Evolutionary conservation across 768 basidiomycete species (phyloP).

Genomic region (Pleurotus sapidus): DNA sequence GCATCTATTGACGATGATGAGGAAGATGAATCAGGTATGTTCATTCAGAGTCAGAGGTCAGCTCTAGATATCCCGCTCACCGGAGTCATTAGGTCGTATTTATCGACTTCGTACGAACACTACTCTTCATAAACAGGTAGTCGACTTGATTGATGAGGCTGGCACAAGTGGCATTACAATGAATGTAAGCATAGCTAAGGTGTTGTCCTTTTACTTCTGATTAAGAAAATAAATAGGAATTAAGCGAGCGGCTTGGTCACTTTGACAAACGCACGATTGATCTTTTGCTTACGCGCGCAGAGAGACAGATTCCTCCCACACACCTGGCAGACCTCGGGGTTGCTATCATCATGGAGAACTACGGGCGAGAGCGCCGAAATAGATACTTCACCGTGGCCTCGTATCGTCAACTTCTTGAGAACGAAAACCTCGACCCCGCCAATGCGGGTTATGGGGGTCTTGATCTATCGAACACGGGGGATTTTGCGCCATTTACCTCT

Average conservation of each 20-base stretch:
- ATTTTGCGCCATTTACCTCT: conserved; percentile 43
- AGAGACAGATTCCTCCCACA: conserved; percentile 58
- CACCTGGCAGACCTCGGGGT: conserved; percentile 75
- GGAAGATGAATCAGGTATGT: conserved; percentile 35
- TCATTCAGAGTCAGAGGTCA: background rate
- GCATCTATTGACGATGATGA: conserved; percentile 32
- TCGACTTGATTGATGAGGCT: conserved; percentile 68
- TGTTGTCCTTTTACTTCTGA: background rate
- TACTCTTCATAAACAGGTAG: conserved; percentile 76
- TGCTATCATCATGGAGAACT: conserved; percentile 73
- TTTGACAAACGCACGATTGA: conserved; percentile 85
- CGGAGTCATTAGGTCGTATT: conserved; percentile 22
- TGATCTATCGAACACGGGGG: conserved; percentile 50
- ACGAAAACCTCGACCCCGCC: conserved; percentile 61
- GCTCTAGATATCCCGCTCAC: too few species aligned
- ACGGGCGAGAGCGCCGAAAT: conserved; percentile 83
- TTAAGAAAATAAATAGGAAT: conserved; percentile 41
- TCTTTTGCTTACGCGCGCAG: conserved; percentile 69
- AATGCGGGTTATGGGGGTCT: conserved; percentile 39
- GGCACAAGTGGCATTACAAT: conserved; percentile 71
- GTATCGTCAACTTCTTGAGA: conserved; percentile 59
- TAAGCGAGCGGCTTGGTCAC: conserved; percentile 56
- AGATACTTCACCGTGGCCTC: conserved; percentile 76
- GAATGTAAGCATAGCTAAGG: conserved; percentile 40
- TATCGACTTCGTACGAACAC: conserved; percentile 53